Percentiles rank a stretch among this genome's conserved stretches.
phyloP scores from a whole-genome alignment of 1,284 basidiomycete species.

The Austroboletus niveus region DNA sequence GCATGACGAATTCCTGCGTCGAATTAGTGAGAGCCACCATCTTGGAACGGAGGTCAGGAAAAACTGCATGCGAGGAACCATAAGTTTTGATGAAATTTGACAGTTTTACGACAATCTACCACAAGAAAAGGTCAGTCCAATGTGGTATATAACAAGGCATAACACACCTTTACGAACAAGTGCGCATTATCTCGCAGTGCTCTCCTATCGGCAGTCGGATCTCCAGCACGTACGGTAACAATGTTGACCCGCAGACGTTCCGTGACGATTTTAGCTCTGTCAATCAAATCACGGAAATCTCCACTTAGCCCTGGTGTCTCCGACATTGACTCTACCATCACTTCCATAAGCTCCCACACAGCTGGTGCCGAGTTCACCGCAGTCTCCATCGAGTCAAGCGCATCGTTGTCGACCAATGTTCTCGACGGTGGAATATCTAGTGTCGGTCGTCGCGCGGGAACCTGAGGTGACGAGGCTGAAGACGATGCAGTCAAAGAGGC shows the following conservation, averaged over 20 bases:
- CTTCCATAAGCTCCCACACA: slow-evolving; percentile 72
- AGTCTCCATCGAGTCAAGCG: slow-evolving; percentile 62
- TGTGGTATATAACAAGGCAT: neutral
- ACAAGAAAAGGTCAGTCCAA: slow-evolving; percentile 2
- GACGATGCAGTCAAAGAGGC: slow-evolving; percentile 50
- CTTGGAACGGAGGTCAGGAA: slow-evolving; percentile 56
- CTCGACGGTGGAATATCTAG: slow-evolving; percentile 50
- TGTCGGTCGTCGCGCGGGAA: slow-evolving; percentile 35
- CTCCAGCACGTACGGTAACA: slow-evolving; percentile 47
- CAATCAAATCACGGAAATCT: slow-evolving; percentile 50
- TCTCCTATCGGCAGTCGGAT: slow-evolving; percentile 49
- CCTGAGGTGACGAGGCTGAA: slow-evolving; percentile 39
- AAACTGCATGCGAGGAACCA: slow-evolving; percentile 52
- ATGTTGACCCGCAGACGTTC: slow-evolving; percentile 55
- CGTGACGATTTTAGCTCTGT: slow-evolving; percentile 57
- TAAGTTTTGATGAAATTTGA: slow-evolving; percentile 65
- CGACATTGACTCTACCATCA: slow-evolving; percentile 42
- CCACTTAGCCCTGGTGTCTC: slow-evolving; percentile 40
- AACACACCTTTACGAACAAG: slow-evolving; percentile 65
- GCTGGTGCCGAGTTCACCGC: slow-evolving; percentile 69
- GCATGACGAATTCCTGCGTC: slow-evolving; percentile 75
- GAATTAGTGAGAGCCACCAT: slow-evolving; percentile 73
- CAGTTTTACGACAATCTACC: slow-evolving; percentile 64
- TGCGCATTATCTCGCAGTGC: slow-evolving; percentile 68
- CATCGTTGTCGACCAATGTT: slow-evolving; percentile 65